A percentile compares a stretch with the other conserved stretches of the same genome.
Conservation (phyloP, 2,329 filamentous ascomycete genomes). For the Stagonosporopsis chrysanthemi region DNA sequence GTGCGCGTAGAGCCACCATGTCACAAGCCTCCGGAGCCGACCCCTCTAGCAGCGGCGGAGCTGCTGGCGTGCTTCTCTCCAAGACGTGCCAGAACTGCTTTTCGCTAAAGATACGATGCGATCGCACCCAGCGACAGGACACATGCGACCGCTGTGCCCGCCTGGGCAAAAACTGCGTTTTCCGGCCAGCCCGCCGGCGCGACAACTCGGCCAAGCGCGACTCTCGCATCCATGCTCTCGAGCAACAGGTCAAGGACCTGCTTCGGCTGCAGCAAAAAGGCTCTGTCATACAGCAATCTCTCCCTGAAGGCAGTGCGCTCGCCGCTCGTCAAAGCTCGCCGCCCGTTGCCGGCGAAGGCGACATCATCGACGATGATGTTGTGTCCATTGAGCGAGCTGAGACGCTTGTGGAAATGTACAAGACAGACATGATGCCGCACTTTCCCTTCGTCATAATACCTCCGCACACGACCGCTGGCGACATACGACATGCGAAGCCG, state of each 20-base stretch:
- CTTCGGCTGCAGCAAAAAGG: conserved; percentile 30
- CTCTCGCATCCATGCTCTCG: conserved; percentile 49
- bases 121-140: conserved; percentile 34
- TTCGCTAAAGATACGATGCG: conserved; percentile 43
- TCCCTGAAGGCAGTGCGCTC: conserved; percentile 25
- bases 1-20: conserved; percentile 18
- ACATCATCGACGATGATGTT: conserved; percentile 41
- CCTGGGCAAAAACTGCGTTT: conserved; percentile 48
- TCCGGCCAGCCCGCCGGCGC: conserved; percentile 46
- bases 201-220: conserved; percentile 50
- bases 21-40: conserved; percentile 23
- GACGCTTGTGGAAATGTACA: conserved; percentile 43
- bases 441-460: conserved; percentile 50
- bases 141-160: conserved; percentile 48
- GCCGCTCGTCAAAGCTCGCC: conserved; percentile 17
- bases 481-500: conserved; percentile 40
- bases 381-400: conserved; percentile 36
- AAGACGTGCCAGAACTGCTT: conserved; percentile 47
- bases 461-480: conserved; percentile 27
- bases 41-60: conserved; percentile 9
- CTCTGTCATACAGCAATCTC: conserved; percentile 30
- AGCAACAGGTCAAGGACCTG: conserved; percentile 44
- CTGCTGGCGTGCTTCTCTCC: conserved; percentile 30
- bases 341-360: conserved; percentile 28
- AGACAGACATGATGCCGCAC: conserved; percentile 46